These are phyloP conservation scores for Verticillium isaacii DNA, from an alignment of 2,329 filamentous ascomycete genomes.

Conservation along the genomic window DNA sequence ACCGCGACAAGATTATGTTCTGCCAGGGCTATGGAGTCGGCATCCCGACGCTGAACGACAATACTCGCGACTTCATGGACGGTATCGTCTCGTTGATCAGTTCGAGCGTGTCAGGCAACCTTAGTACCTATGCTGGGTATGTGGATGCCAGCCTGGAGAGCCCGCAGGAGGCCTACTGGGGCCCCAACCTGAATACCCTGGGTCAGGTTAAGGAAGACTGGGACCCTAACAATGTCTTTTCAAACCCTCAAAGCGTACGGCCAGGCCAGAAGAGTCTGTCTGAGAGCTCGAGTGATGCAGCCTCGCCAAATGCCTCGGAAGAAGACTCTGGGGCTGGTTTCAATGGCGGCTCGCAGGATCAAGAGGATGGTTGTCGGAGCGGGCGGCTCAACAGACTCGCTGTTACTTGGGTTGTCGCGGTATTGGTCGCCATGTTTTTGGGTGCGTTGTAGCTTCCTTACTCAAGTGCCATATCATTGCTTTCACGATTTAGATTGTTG, in stretches of 20 bases:
- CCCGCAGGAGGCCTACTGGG: constrained; percentile 51
- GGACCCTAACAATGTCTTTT: constrained; percentile 51
- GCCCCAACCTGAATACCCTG: constrained; percentile 41
- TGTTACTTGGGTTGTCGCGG: background rate
- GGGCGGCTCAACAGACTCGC: constrained; percentile 2
- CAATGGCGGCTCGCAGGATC: background rate
- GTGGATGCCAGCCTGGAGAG: constrained; percentile 46
- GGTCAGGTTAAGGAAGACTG: constrained; percentile 43
- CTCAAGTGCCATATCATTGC: no score
- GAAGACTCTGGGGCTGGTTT: background rate
- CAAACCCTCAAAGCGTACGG: constrained; percentile 53
- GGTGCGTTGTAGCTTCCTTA: background rate
- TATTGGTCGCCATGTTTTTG: background rate
- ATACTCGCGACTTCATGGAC: constrained; percentile 44
- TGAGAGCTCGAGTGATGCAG: background rate
- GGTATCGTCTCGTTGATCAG: constrained; percentile 43
- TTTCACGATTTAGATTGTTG: no score
- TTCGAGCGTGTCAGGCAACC: constrained; percentile 27
- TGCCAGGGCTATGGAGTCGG: constrained; percentile 58
- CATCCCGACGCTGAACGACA: constrained; percentile 36
- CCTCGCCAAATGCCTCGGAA: background rate
- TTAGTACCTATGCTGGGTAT: constrained; percentile 59
- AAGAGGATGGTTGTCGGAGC: constrained; percentile 9
- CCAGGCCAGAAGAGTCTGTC: constrained; percentile 13
- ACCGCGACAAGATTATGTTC: constrained; percentile 61